A percentile compares a stretch with the other conserved stretches of the same genome.
phyloP scores from a whole-genome alignment of 2,329 filamentous ascomycete genomes.

The Septoria petroselini region DNA sequence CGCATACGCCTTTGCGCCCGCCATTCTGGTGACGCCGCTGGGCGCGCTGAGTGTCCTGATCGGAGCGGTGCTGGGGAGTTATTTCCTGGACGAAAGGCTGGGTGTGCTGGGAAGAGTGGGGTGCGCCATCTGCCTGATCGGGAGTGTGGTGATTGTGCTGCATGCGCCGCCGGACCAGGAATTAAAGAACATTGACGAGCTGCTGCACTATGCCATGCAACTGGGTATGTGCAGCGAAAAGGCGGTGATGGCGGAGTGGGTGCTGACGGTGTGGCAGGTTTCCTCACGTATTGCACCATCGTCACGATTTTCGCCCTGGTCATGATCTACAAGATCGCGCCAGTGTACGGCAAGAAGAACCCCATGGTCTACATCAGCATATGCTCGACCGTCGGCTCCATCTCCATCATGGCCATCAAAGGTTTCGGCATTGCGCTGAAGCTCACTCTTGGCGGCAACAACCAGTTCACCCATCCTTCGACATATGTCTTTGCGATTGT shows the following conservation, averaged over 20 bases:
- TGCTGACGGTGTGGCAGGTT: constrained; percentile 57
- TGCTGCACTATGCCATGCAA: constrained; percentile 83
- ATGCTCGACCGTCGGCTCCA: constrained; percentile 92
- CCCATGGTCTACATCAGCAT: constrained; percentile 96
- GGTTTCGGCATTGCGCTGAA: constrained; percentile 97
- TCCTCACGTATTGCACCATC: constrained; percentile 77
- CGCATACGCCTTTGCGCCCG: constrained; percentile 95
- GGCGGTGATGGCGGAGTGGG: neutral
- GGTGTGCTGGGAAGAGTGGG: constrained; percentile 90
- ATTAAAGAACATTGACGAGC: constrained; percentile 86
- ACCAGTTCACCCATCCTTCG: constrained; percentile 91
- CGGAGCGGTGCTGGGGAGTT: constrained; percentile 86
- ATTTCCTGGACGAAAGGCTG: constrained; percentile 86
- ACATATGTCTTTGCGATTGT: constrained; percentile 98
- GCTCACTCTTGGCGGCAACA: constrained; percentile 86
- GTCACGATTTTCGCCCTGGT: constrained; percentile 80
- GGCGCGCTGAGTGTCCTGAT: constrained; percentile 93
- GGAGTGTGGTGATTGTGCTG: constrained; percentile 93
- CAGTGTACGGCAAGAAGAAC: constrained; percentile 88
- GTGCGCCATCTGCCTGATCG: constrained; percentile 92
- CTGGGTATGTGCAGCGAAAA: constrained; percentile 64
- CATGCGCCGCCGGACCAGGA: constrained; percentile 94
- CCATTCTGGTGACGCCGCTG: constrained; percentile 94
- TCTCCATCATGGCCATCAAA: constrained; percentile 99
- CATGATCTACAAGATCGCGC: constrained; percentile 96